A percentile compares a stretch with the other conserved stretches of the same genome.
Evolutionary conservation across 352 stramenopile species (phyloP).

Genomic region (Globisporangium megalacanthum): DNA sequence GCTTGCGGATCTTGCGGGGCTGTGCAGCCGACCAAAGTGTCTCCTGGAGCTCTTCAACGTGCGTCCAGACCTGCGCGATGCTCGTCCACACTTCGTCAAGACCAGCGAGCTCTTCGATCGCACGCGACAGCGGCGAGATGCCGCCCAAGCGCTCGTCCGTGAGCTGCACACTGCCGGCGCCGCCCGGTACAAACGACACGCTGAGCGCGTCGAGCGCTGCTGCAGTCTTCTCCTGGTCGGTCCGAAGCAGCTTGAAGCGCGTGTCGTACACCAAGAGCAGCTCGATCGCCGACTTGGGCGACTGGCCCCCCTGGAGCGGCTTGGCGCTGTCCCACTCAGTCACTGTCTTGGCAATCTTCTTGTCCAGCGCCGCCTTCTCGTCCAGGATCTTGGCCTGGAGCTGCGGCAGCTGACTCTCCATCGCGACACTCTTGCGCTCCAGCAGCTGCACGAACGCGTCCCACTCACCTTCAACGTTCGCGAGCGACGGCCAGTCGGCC

Average conservation of each 20-base stretch:
- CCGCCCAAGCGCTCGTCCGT: constrained; percentile 75
- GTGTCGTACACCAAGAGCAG: constrained; percentile 82
- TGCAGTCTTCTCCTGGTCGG: constrained; percentile 94
- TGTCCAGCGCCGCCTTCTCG: constrained; percentile 90
- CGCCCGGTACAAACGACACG: constrained; percentile 50
- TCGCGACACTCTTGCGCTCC: constrained; percentile 85
- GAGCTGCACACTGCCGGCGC: constrained; percentile 45
- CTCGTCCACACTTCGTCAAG: constrained; percentile 98
- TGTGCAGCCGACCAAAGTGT: constrained; percentile 93
- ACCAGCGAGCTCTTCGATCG: constrained; percentile 91
- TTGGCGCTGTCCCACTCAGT: constrained; percentile 79
- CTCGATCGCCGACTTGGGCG: constrained; percentile 71
- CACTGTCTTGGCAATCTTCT: constrained; percentile 73
- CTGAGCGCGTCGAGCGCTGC: constrained; percentile 95
- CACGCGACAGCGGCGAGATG: constrained; percentile 49
- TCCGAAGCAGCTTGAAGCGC: constrained; percentile 72
- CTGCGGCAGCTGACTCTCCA: constrained; percentile 96
- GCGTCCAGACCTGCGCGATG: constrained; percentile 85
- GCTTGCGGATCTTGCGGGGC: constrained; percentile 93
- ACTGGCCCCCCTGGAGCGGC: constrained; percentile 64
- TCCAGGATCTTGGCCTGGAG: constrained; percentile 97
- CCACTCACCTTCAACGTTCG: constrained; percentile 95
- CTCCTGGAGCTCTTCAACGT: constrained; percentile 92
- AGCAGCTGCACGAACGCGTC: constrained; percentile 91
- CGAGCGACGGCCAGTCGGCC: constrained; percentile 95